Base-by-base conservation (phyloP, 805 yeast genomes). In the Starmera pachycereana region DNA sequence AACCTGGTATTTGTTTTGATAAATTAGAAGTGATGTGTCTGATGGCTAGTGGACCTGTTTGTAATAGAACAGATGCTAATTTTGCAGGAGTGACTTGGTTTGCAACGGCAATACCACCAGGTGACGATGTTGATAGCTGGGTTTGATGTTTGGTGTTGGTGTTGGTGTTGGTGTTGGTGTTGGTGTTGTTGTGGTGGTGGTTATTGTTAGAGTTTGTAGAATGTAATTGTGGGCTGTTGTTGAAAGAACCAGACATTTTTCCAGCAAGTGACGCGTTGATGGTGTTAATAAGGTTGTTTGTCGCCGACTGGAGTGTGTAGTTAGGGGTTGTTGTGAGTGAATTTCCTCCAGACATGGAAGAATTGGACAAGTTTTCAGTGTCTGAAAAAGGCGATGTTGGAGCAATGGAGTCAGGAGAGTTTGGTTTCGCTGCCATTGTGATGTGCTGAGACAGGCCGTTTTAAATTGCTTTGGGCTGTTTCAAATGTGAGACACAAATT, bases 41-140 rank as follows among this genome's bases (percentile, higher is more conserved):
- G 45, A 89, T 89, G 9, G 97, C 94, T 47, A 87, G 62, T 2
- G 96, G 96, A 7, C 96, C 96, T 46, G 83, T 83, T 31, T 72
- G 60, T 33, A 77, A 61, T 41, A 88, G 66, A 39, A 89, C 61
- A 29, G 71, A 71, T 18, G 94, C 85, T 42, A 88, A 65, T 50
- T 86, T 72, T 38, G 79, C 74, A 7, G 95, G 83, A 0, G 96
- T 87, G 25, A 88, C 88, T 49, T 81, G 75, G 36, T 82, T 72
- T 4, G 96, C 96, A 8, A 92, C 92, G 8, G 87, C 89, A 37
- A 86, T 72, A 1, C 94, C 96, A 44, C 79, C 85, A 1, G 95
- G 95, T 6, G 92, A 81, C 32, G 89, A 80, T 0, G 96, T 86
- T 6, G 85, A 76, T 36, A 82, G 61, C 35, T 58, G 60, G 9